Conservation (phyloP, 768 basidiomycete genomes). For the Tulasnella sp. region DNA sequence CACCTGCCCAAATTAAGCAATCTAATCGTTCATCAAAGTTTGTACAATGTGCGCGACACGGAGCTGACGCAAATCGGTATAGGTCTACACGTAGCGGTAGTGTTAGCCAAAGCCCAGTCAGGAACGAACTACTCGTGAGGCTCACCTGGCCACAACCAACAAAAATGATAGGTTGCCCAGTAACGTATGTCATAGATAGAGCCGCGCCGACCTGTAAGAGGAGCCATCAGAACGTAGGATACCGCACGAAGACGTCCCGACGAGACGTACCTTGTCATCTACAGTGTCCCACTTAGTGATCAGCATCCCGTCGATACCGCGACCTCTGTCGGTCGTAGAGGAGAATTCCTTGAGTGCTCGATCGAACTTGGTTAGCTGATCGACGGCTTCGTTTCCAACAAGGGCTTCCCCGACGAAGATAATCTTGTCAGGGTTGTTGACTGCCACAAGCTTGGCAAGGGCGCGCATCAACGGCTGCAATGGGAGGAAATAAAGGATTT, state of each 20-base stretch:
- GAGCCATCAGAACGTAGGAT: neutral
- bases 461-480: constrained; percentile 89
- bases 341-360: constrained; percentile 89
- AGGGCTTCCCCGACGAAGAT: constrained; percentile 97
- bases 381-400: constrained; percentile 97
- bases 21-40: constrained; percentile 72
- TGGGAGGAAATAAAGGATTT: neutral
- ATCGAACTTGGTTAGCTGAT: constrained; percentile 95
- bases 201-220: constrained; percentile 81
- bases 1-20: neutral
- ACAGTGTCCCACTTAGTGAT: constrained; percentile 99
- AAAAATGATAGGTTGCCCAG: constrained; percentile 96
- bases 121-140: constrained; percentile 4
- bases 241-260: neutral
- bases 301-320: constrained; percentile 97
- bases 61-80: constrained; percentile 88
- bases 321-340: constrained; percentile 54
- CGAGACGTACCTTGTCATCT: constrained; percentile 69
- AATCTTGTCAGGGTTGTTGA: constrained; percentile 94
- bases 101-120: neutral
- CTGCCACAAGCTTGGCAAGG: constrained; percentile 89
- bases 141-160: constrained; percentile 93
- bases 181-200: constrained; percentile 97
- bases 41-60: constrained; percentile 88
- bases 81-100: constrained; percentile 49